These are phyloP conservation scores for Vitis cinerea DNA, from an alignment of 164 flowering plant species.

Conservation along the genomic window DNA sequence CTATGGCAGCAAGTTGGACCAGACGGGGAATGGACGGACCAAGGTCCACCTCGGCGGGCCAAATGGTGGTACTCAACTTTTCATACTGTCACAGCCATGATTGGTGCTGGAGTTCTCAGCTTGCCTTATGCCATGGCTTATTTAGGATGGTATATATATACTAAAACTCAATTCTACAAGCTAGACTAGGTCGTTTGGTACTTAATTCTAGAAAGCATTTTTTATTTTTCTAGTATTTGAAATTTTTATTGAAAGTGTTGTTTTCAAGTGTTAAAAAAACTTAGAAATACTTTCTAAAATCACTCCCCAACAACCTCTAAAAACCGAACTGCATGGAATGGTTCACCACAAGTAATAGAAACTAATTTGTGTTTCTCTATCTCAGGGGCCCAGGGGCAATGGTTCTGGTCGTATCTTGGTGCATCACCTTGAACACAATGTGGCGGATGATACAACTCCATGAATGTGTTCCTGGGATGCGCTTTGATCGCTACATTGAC, in stretches of 20 bases:
- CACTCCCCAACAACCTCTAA: no score
- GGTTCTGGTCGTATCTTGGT: conserved; percentile 69
- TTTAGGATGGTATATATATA: conserved; percentile 64
- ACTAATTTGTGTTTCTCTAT: not conserved
- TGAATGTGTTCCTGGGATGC: conserved; percentile 75
- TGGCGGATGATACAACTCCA: conserved; percentile 90
- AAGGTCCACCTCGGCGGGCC: conserved; percentile 56
- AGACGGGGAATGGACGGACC: conserved; percentile 37
- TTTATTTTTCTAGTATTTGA: no score
- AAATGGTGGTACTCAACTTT: conserved; percentile 95
- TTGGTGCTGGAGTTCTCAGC: conserved; percentile 96
- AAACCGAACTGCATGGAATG: no score
- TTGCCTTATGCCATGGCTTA: conserved; percentile 91
- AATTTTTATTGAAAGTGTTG: no score
- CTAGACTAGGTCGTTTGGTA: no score
- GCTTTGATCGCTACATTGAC: conserved; percentile 77
- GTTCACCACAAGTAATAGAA: no score
- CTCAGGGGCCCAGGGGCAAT: conserved; percentile 83
- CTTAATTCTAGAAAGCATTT: not conserved
- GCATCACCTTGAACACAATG: conserved; percentile 78
- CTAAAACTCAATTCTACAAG: not conserved
- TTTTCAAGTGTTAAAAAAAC: no score
- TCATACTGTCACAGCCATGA: conserved; percentile 92
- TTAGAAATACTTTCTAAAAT: no score
- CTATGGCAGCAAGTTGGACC: conserved; percentile 40